Evolutionary conservation across 495 filamentous ascomycete species (phyloP).

Genomic region (Aspergillus saccharolyticus): DNA sequence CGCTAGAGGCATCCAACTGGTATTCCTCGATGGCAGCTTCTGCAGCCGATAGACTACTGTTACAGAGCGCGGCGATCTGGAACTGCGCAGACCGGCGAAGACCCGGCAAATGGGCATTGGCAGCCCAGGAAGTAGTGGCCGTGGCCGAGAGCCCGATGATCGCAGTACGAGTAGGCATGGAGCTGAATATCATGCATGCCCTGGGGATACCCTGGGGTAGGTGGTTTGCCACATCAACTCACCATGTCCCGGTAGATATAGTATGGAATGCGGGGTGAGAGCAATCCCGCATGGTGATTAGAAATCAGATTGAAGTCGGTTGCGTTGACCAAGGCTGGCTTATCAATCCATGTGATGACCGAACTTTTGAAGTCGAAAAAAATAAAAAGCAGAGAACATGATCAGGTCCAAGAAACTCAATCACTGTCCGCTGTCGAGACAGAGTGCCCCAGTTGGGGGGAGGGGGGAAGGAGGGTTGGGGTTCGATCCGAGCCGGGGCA

Average conservation of each 20-base stretch:
- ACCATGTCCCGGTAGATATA: too few species aligned
- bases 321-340: background rate
- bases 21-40: constrained; percentile 43
- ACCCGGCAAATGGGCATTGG: constrained; percentile 52
- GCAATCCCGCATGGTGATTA: background rate
- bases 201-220: background rate
- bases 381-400: background rate
- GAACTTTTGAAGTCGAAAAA: too few species aligned
- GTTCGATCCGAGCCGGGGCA: too few species aligned
- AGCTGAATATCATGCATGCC: background rate
- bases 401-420: background rate
- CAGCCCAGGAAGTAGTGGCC: constrained; percentile 43
- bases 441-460: too few species aligned
- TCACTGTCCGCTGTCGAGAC: too few species aligned
- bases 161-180: constrained; percentile 44
- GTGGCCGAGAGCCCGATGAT: constrained; percentile 53
- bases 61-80: constrained; percentile 55
- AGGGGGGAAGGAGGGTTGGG: too few species aligned
- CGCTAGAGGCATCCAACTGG: constrained; percentile 32
- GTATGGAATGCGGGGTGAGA: background rate
- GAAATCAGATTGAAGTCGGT: background rate
- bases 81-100: constrained; percentile 39
- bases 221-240: background rate
- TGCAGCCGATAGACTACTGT: constrained; percentile 47
- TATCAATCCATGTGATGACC: background rate